A percentile compares a stretch with the other conserved stretches of the same genome.
Evolutionary conservation across 768 basidiomycete genomes (phyloP).

Genomic region (Hericium rajendrae): DNA sequence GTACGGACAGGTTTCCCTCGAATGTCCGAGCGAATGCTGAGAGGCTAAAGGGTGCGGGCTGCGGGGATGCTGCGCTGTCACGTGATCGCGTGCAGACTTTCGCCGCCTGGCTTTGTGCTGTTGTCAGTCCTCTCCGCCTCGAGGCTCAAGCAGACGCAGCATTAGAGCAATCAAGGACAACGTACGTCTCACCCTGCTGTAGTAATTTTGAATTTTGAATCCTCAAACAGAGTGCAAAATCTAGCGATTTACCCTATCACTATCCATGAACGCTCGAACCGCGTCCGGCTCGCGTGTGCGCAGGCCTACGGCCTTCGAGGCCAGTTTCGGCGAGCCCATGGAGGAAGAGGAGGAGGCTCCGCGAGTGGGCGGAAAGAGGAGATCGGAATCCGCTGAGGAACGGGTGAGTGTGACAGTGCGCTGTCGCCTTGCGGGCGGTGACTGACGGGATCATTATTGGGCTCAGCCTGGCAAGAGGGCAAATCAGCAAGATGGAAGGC

Average conservation of each 20-base stretch:
- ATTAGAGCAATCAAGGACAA: background rate
- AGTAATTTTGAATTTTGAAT: too few relatives aligned
- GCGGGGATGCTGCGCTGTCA: too few relatives aligned
- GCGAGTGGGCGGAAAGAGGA: background rate
- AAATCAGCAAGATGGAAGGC: background rate
- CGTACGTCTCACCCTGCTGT: background rate
- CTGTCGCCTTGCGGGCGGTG: slow-evolving; percentile 1
- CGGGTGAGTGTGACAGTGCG: background rate
- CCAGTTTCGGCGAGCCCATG: slow-evolving; percentile 40
- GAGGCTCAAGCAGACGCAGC: background rate
- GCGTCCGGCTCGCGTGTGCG: background rate
- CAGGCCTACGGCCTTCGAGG: slow-evolving; percentile 41
- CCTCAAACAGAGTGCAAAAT: too few relatives aligned
- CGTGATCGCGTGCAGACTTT: too few relatives aligned
- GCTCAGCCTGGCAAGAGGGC: background rate
- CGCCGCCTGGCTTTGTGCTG: too few relatives aligned
- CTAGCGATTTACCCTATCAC: too few relatives aligned
- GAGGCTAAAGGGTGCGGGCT: too few relatives aligned
- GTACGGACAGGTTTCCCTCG: too few relatives aligned
- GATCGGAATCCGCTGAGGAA: background rate
- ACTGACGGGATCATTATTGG: background rate
- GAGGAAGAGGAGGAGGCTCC: background rate
- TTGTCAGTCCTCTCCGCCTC: background rate
- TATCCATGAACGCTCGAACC: too few relatives aligned
- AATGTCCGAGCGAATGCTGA: too few relatives aligned